Conservation (phyloP, 805 yeast genomes). For the Cyberlindnera euphorbiiphila region DNA sequence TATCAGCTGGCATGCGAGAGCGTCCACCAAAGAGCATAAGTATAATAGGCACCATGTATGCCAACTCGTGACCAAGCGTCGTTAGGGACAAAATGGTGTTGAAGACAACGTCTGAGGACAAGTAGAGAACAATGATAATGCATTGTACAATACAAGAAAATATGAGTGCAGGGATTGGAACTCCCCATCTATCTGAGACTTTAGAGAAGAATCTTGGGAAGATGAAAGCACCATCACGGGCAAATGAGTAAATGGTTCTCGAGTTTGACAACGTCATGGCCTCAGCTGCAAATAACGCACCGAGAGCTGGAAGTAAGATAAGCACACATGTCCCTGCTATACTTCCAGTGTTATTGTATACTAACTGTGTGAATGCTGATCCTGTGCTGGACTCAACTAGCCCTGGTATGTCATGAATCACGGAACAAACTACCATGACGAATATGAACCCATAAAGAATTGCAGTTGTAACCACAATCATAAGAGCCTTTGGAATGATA, state of each 20-base stretch:
- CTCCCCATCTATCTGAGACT: slow-evolving; percentile 26
- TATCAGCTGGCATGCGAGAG: slow-evolving; percentile 19
- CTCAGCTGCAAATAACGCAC: slow-evolving; percentile 27
- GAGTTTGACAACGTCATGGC: slow-evolving; percentile 32
- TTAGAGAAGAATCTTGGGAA: slow-evolving; percentile 30
- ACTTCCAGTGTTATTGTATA: slow-evolving; percentile 26
- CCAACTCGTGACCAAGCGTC: slow-evolving; percentile 32
- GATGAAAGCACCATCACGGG: slow-evolving; percentile 33
- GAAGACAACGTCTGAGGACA: slow-evolving; percentile 31
- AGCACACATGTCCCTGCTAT: slow-evolving; percentile 29
- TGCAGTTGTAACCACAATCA: slow-evolving; percentile 28
- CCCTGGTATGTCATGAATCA: slow-evolving; percentile 22
- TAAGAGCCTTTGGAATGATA: slow-evolving; percentile 33
- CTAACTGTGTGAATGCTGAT: slow-evolving; percentile 26
- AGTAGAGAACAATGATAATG: slow-evolving; percentile 29
- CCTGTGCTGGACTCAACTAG: slow-evolving; percentile 23
- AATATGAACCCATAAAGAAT: slow-evolving; percentile 31
- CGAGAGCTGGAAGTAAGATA: slow-evolving; percentile 23
- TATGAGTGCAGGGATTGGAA: slow-evolving; percentile 29
- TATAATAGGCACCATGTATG: slow-evolving; percentile 31
- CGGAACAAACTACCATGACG: slow-evolving; percentile 30
- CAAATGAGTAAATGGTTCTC: slow-evolving; percentile 34
- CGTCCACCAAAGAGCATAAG: slow-evolving; percentile 27
- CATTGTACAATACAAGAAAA: slow-evolving; percentile 27
- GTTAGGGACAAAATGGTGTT: slow-evolving; percentile 32